Conservation (phyloP, 129 eudicot species). For the Helianthus tuberosus region DNA sequence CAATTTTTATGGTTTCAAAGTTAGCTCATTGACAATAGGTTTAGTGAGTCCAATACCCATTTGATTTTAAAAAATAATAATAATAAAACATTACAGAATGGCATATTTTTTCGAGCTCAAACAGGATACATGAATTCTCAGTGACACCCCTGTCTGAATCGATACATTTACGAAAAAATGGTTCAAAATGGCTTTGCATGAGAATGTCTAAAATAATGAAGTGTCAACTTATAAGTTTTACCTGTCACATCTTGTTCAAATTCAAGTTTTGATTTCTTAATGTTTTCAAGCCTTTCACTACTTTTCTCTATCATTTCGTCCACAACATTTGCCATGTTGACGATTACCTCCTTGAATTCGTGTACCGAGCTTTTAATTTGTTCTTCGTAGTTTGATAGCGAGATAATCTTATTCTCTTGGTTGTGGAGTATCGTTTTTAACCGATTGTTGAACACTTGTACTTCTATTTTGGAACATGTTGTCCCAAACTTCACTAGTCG, state of each 20-base stretch:
- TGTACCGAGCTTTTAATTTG: not conserved
- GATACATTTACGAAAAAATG: not conserved
- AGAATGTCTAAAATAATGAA: not conserved
- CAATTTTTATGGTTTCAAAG: no score
- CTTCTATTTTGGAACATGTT: not conserved
- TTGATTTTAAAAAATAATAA: no score
- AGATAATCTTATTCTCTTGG: conserved; percentile 18
- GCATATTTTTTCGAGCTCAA: no score
- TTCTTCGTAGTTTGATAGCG: conserved; percentile 15
- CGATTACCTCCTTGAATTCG: conserved; percentile 6
- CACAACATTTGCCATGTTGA: conserved; percentile 19
- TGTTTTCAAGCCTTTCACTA: conserved; percentile 4
- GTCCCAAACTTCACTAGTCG: not conserved
- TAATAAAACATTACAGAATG: no score
- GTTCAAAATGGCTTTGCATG: not conserved
- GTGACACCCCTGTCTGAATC: not conserved
- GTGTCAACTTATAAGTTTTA: not conserved
- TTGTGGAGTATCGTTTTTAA: conserved; percentile 18
- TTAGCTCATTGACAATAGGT: no score
- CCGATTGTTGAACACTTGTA: conserved; percentile 6
- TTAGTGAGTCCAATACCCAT: no score
- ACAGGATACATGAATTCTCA: no score
- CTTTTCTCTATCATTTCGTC: conserved; percentile 13
- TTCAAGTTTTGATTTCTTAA: conserved; percentile 2
- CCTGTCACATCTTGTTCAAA: not conserved